Evolutionary conservation across 1,284 basidiomycete species (phyloP), one percentile per base, ranked within the genome.

Genomic region (Rhodotorula sp.): DNA sequence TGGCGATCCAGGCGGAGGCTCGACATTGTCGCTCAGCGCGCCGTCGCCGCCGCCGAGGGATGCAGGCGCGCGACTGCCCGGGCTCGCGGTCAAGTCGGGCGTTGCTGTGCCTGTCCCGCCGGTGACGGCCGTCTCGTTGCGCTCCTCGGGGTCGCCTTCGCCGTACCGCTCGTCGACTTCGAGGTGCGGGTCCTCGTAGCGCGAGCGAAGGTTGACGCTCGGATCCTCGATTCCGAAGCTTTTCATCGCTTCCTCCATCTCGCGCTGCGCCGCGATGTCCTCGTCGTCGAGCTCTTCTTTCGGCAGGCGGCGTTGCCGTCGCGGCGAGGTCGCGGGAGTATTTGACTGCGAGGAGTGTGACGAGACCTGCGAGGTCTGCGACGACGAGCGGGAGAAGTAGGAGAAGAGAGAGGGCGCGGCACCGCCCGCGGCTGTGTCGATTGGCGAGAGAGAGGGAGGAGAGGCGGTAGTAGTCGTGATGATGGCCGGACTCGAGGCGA

Each of bases 141-240:
- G 12, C 41, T 59, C 50, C 34, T 71, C 61, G n/a, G 42, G 21
- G 14, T 58, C 56, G 13, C 23, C 42, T 9, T 57, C 42, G 41
- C 55, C 55, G 16, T 56, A n/a, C 1, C 57, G 44, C n/a, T 8
- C 57, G 16, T 58, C 57, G 8, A 71, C 66, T 12, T 68, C 59
- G 19, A 71, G 57, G 9, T 61, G 54, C 10, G 66, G 61, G 42
- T 71, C 73, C 21, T 68, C 55, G 2, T 46, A 52, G 7, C 70
- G 57, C 8, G 23, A 45, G 17, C 53, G 50, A 14, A 25, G 16
- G 53, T 74, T 71, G 56, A 68, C 59, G 1, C n/a, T 21, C 1
- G 64, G 64, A 48, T 74, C 73, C 27, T 72, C 70, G 48, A 74
- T 72, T 0, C 73, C 73, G 62, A 74, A 70, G 13, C 54, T 52